Conservation (phyloP, 805 yeast species). For the Ogataea paraovalis region DNA sequence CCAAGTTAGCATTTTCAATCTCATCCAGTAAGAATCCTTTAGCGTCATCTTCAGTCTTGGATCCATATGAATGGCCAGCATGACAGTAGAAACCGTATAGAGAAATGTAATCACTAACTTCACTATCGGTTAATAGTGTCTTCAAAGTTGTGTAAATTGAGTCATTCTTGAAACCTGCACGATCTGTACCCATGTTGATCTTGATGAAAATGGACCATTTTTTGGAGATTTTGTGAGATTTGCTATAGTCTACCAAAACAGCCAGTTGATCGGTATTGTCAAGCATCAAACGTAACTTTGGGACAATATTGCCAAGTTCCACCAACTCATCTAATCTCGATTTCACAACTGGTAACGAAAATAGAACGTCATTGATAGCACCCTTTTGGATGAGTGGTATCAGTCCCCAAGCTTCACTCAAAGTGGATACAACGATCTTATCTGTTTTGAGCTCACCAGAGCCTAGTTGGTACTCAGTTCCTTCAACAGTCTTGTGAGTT, state of each 20-base stretch:
- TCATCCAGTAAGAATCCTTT: slow-evolving; percentile 50
- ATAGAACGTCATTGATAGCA: slow-evolving; percentile 44
- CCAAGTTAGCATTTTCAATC: slow-evolving; percentile 50
- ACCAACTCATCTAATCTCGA: slow-evolving; percentile 46
- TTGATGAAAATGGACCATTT: slow-evolving; percentile 67
- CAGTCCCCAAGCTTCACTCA: slow-evolving; percentile 60
- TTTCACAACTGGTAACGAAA: slow-evolving; percentile 55
- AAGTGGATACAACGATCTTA: slow-evolving; percentile 63
- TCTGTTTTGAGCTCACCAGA: slow-evolving; percentile 38
- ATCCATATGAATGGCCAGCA: slow-evolving; percentile 70
- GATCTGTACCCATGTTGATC: slow-evolving; percentile 63
- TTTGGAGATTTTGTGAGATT: slow-evolving; percentile 9
- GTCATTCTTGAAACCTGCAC: slow-evolving; percentile 53
- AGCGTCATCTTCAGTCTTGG: slow-evolving; percentile 44
- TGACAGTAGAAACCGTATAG: slow-evolving; percentile 73
- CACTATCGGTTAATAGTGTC: slow-evolving; percentile 21
- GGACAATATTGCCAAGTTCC: slow-evolving; percentile 38
- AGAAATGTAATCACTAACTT: slow-evolving; percentile 33
- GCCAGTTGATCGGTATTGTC: slow-evolving; percentile 58
- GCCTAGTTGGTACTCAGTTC: slow-evolving; percentile 52
- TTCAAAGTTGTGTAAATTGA: slow-evolving; percentile 36
- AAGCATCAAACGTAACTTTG: slow-evolving; percentile 51
- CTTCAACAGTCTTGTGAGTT: slow-evolving; percentile 69
- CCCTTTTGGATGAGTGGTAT: slow-evolving; percentile 27
- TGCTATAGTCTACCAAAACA: slow-evolving; percentile 37